Percentiles rank a stretch among this genome's conserved stretches.
Evolutionary conservation across 345 rosid genomes (phyloP).

Genomic region (Euphorbia pulcherrima): DNA sequence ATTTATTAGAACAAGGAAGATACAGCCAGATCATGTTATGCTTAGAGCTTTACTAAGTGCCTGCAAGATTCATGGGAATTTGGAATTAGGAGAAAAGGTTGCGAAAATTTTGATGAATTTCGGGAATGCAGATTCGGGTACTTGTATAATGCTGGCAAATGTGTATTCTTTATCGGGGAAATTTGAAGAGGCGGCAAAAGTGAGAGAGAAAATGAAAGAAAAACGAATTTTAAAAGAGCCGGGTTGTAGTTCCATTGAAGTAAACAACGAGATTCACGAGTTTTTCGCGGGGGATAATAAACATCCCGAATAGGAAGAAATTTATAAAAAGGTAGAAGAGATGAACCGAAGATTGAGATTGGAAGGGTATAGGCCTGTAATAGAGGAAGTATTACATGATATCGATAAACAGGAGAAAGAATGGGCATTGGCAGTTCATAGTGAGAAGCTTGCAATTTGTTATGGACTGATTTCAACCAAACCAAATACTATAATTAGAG

Average conservation of each 20-base stretch:
- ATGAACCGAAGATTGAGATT: slow-evolving; percentile 32
- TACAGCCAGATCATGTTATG: slow-evolving; percentile 54
- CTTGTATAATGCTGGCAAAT: slow-evolving; percentile 47
- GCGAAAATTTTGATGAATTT: slow-evolving; percentile 39
- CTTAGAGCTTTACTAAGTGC: slow-evolving; percentile 59
- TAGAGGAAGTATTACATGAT: slow-evolving; percentile 33
- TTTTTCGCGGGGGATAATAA: slow-evolving; percentile 47
- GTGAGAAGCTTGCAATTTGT: slow-evolving; percentile 42
- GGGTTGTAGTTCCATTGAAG: slow-evolving; percentile 61
- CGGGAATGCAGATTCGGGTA: slow-evolving; percentile 49
- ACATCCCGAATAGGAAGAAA: slow-evolving; percentile 48
- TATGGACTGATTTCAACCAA: slow-evolving; percentile 37
- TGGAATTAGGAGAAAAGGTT: slow-evolving; percentile 42
- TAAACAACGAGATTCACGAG: slow-evolving; percentile 50
- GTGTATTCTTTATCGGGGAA: slow-evolving; percentile 49
- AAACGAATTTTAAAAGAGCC: slow-evolving; percentile 57
- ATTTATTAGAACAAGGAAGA: slow-evolving; percentile 37
- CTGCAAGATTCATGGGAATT: slow-evolving; percentile 53
- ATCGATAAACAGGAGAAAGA: slow-evolving; percentile 30
- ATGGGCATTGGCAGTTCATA: slow-evolving; percentile 35
- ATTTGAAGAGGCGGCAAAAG: slow-evolving; percentile 52
- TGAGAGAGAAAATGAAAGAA: slow-evolving; percentile 53
- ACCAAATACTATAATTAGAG: slow-evolving; percentile 30
- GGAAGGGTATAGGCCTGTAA: slow-evolving; percentile 37
- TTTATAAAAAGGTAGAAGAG: slow-evolving; percentile 52